A percentile compares a stretch with the other conserved stretches of the same genome.
Conservation (phyloP, 176 grass and related monocot genomes). For the Thalia dealbata region DNA sequence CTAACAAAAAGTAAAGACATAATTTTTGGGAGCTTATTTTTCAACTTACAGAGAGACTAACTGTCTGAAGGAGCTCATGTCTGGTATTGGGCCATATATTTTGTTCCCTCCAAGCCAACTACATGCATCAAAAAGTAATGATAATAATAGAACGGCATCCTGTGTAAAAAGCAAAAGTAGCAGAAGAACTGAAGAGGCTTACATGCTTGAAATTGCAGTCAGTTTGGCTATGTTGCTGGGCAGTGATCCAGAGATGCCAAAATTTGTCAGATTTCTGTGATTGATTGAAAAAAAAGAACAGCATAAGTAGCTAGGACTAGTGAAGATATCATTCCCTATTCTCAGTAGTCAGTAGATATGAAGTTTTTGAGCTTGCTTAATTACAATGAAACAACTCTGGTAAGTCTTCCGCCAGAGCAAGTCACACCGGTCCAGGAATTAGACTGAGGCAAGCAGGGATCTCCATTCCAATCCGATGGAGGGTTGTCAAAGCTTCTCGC, state of each 20-base stretch:
- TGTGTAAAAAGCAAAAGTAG: too few relatives aligned
- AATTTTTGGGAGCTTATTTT: too few relatives aligned
- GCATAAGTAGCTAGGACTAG: not conserved
- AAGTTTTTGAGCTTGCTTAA: not conserved
- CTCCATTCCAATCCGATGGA: slow-evolving; percentile 74
- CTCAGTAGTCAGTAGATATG: too few relatives aligned
- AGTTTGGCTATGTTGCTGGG: slow-evolving; percentile 60
- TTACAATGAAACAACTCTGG: slow-evolving; percentile 57
- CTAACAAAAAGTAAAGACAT: too few relatives aligned
- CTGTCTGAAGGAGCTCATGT: slow-evolving; percentile 46
- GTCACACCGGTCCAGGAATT: slow-evolving; percentile 77
- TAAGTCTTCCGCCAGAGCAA: slow-evolving; percentile 36
- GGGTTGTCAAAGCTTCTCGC: slow-evolving; percentile 42
- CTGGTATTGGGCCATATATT: slow-evolving; percentile 51
- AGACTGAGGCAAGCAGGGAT: slow-evolving; percentile 63
- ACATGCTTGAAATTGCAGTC: slow-evolving; percentile 63
- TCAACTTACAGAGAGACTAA: slow-evolving; percentile 50
- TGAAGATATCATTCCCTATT: not conserved
- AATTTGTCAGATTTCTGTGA: slow-evolving; percentile 68
- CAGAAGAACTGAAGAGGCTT: slow-evolving; percentile 2
- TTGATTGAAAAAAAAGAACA: not conserved
- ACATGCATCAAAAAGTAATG: slow-evolving; percentile 29
- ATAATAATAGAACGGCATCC: not conserved
- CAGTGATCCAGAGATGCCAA: slow-evolving; percentile 40
- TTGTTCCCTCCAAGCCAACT: slow-evolving; percentile 71